Percentiles rank a stretch among this genome's conserved stretches.
phyloP scores from a whole-genome alignment of 495 filamentous ascomycete genomes.

The Pyrenopolyporus hunteri region DNA sequence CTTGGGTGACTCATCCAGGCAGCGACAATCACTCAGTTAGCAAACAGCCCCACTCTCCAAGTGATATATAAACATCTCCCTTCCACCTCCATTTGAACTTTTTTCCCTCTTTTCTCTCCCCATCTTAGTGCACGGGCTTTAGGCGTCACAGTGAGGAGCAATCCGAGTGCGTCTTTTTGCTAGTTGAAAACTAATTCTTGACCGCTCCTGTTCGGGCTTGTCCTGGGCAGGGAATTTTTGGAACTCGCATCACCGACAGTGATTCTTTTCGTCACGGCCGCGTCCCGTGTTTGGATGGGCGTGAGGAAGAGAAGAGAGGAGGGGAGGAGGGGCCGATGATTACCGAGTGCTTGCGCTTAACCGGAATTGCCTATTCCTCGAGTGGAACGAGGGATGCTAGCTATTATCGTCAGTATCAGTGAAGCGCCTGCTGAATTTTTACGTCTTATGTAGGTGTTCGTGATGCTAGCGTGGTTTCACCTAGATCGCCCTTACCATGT shows the following conservation, averaged over 20 bases:
- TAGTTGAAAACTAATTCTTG: slow-evolving; percentile 48
- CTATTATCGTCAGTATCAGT: no score
- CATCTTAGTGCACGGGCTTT: slow-evolving; percentile 40
- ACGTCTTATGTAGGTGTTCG: no score
- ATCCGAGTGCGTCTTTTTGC: slow-evolving; percentile 43
- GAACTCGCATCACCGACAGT: slow-evolving; percentile 8
- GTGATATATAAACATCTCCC: slow-evolving; percentile 9
- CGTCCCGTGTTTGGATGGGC: slow-evolving; percentile 29
- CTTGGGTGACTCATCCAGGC: no score
- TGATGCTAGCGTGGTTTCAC: no score
- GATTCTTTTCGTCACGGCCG: slow-evolving; percentile 34
- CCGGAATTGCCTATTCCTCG: no score
- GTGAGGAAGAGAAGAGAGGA: slow-evolving; percentile 26
- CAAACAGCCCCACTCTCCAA: background rate
- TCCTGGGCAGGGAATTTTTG: slow-evolving; percentile 45
- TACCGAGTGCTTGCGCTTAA: no score
- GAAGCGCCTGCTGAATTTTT: no score
- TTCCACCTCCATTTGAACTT: background rate
- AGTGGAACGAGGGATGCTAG: no score
- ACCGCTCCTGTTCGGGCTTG: slow-evolving; percentile 40
- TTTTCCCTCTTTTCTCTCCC: slow-evolving; percentile 24
- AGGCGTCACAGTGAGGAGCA: slow-evolving; percentile 40
- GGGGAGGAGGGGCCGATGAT: no score
- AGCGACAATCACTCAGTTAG: no score
- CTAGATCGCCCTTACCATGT: no score